phyloP scores from a whole-genome alignment of 148 eudicot genomes.

The Rhododendron vialii region DNA sequence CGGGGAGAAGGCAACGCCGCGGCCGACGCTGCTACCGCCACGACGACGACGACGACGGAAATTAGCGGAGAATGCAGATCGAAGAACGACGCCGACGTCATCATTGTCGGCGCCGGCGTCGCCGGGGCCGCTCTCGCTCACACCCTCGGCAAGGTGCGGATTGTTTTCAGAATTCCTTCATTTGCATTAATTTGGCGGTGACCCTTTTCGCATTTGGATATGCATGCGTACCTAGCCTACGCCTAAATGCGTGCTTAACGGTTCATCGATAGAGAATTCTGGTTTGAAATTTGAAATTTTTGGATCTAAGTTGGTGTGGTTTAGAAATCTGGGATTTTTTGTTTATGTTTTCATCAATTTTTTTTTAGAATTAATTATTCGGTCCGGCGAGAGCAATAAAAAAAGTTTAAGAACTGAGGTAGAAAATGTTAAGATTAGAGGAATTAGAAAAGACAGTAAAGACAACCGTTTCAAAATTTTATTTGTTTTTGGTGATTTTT shows the following conservation, averaged over 20 bases:
- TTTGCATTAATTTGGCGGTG: neutral
- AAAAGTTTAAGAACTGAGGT: too few relatives aligned
- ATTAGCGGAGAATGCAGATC: constrained; percentile 28
- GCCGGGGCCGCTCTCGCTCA: constrained; percentile 93
- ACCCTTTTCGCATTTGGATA: neutral
- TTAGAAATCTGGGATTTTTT: neutral
- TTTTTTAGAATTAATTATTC: too few relatives aligned
- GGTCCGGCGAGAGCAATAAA: too few relatives aligned
- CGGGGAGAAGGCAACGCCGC: constrained; percentile 8
- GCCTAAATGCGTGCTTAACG: too few relatives aligned
- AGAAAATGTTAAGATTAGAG: too few relatives aligned
- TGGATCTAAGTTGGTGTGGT: neutral
- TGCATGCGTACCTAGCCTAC: too few relatives aligned
- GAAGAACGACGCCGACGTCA: constrained; percentile 36
- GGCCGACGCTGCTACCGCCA: constrained; percentile 17
- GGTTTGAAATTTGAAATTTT: neutral
- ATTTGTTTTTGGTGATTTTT: too few relatives aligned
- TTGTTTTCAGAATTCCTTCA: neutral
- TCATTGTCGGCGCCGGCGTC: constrained; percentile 84
- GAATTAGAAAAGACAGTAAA: too few relatives aligned
- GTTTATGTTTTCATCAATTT: too few relatives aligned
- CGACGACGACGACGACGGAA: constrained; percentile 24
- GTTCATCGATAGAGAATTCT: neutral
- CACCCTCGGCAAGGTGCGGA: constrained; percentile 74
- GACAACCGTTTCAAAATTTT: too few relatives aligned